phyloP scores from a whole-genome alignment of 2,329 filamentous ascomycete species.

The Rutstroemia sydowiana region DNA sequence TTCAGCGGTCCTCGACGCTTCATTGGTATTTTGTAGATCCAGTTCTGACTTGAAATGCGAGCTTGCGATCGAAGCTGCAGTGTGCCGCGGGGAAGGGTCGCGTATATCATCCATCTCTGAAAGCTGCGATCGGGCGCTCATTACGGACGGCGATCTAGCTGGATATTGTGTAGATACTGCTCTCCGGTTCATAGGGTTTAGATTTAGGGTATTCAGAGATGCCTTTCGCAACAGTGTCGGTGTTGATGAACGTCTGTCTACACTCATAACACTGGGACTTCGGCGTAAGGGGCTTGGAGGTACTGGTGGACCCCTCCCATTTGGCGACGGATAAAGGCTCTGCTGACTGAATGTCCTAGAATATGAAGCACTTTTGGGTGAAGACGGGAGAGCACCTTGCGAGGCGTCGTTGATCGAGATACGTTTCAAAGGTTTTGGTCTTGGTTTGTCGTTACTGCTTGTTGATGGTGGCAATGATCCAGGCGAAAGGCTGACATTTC shows the following conservation, averaged over 20 bases:
- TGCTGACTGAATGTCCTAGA: constrained; percentile 11
- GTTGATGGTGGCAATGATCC: constrained; percentile 14
- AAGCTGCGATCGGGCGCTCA: constrained; percentile 34
- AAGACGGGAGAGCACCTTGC: constrained; percentile 14
- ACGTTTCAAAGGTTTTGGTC: constrained; percentile 35
- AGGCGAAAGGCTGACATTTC: constrained; percentile 10
- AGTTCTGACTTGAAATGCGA: constrained; percentile 29
- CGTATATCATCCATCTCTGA: constrained; percentile 27
- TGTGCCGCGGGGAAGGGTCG: constrained; percentile 34
- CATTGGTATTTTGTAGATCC: constrained; percentile 22
- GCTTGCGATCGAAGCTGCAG: constrained; percentile 39
- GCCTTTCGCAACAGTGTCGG: constrained; percentile 36
- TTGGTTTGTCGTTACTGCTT: constrained; percentile 16
- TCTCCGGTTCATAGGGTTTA: constrained; percentile 33
- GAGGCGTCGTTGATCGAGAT: constrained; percentile 29
- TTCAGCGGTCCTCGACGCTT: constrained; percentile 37
- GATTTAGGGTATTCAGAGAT: constrained; percentile 34
- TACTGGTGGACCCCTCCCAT: constrained; percentile 20
- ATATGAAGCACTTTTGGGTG: constrained; percentile 12
- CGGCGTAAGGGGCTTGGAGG: constrained; percentile 29
- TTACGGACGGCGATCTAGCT: constrained; percentile 25
- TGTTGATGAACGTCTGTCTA: constrained; percentile 34
- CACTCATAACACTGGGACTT: constrained; percentile 37
- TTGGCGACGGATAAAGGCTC: constrained; percentile 19
- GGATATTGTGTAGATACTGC: constrained; percentile 37